Conservation (phyloP, 176 grass and related monocot species). For the Calamus simplicifolius region DNA sequence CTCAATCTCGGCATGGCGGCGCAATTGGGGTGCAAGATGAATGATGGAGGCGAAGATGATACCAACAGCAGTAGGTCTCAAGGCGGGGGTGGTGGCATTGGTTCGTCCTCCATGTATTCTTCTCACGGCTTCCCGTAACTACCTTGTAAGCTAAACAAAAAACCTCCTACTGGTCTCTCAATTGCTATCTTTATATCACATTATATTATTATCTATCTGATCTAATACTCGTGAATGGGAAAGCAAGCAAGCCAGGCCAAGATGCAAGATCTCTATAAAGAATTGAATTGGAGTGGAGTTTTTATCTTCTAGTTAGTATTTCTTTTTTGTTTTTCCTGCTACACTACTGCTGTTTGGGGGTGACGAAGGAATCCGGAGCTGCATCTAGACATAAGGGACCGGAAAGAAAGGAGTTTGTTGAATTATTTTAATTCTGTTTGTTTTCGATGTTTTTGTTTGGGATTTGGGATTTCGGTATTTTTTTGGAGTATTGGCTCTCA, state of each 20-base stretch:
- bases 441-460: background rate
- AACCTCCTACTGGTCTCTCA: background rate
- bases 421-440: background rate
- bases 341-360: background rate
- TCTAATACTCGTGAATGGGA: background rate
- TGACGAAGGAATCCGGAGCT: background rate
- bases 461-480: background rate
- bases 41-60: conserved; percentile 28
- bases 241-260: background rate
- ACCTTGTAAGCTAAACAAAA: conserved; percentile 11
- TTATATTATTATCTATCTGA: background rate
- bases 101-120: background rate
- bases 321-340: background rate
- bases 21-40: conserved; percentile 64
- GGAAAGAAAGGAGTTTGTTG: background rate
- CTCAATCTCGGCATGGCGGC: conserved; percentile 92
- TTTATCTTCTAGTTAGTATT: no score
- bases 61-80: background rate
- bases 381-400: background rate
- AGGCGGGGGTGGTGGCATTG: background rate
- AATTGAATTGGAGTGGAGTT: no score
- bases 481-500: background rate
- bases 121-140: background rate
- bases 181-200: background rate
- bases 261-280: background rate